Evolutionary conservation across 1,284 basidiomycete species (phyloP), one percentile per base, ranked within the genome.

Genomic region (Hortiboletus rubellus): DNA sequence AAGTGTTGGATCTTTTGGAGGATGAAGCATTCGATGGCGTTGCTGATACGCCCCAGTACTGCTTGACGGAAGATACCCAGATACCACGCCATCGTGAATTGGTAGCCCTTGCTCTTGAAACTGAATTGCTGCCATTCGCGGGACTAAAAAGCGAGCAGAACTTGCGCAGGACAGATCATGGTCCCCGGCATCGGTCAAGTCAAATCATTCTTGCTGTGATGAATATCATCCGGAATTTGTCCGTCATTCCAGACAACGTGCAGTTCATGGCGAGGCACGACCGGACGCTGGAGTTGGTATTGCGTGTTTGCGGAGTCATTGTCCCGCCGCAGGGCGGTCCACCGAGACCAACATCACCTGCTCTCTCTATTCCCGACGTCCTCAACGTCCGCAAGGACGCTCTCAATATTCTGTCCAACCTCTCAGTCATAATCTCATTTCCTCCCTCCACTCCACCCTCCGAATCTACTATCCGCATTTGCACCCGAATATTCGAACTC

Each of bases 151-250:
- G 52, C 34, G 76, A 71, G 33, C 82, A 82, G 65, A 81, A 80
- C 18, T 69, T 71, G 46, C 82, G 79, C 64, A 78, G 82, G 58
- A 69, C 72, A 38, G 70, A 72, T 33, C 60, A 70, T 30, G 86
- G 82, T 36, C 85, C 82, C 7, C 76, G 78, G 46, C 86, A 83
- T 63, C 82, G 84, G n/a, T 82, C 84, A 33, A 86, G 81, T 30
- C 87, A 90, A 57, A 74, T 87, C 50, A 80, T 96, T 43, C 79
- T 94, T 33, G 77, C 87, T 2, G 79, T 91, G 43, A 72, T 89
- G 47, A 94, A 92, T 68, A 87, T 98, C 63, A 76, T 98, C 50
- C 90, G 94, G 49, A 98, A 97, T 74, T 81, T 97, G 60, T 86
- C 92, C 8, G 77, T 85, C 53, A 77, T 89, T 60, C 76, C 78